phyloP scores from a whole-genome alignment of 129 eudicot species.

The Flaveria bidentis region DNA sequence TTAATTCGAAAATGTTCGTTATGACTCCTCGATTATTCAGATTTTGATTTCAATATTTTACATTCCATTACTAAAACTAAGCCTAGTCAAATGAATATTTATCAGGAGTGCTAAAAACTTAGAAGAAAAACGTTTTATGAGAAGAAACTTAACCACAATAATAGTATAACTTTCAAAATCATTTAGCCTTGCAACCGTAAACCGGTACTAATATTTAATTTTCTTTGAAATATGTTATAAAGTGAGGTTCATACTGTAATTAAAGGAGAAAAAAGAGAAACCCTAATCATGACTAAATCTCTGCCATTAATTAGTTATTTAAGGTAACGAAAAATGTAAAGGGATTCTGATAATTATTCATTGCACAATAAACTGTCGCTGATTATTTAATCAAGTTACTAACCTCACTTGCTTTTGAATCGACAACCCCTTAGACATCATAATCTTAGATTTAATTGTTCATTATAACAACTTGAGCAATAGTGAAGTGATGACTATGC shows the following conservation, averaged over 20 bases:
- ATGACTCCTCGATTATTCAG: no score
- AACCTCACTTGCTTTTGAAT: constrained; percentile 29
- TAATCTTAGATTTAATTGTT: constrained; percentile 6
- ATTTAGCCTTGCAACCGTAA: no score
- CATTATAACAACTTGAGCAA: constrained; percentile 24
- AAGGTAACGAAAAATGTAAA: background rate
- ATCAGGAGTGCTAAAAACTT: no score
- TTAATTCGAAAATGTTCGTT: no score
- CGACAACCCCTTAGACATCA: constrained; percentile 27
- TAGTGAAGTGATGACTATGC: constrained; percentile 30
- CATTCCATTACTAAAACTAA: no score
- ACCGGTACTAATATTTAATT: no score
- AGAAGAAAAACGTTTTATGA: no score
- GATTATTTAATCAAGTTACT: background rate
- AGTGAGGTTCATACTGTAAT: background rate
- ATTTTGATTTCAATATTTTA: no score
- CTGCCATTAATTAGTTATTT: background rate
- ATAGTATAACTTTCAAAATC: no score
- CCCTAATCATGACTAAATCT: background rate
- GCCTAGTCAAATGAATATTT: no score
- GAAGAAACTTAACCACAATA: no score
- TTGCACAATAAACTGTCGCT: background rate
- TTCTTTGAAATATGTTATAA: background rate
- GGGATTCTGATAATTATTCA: background rate
- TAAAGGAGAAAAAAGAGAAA: background rate